Evolutionary conservation across 306 rosid species (phyloP).

Genomic region (Prunus mongolica): DNA sequence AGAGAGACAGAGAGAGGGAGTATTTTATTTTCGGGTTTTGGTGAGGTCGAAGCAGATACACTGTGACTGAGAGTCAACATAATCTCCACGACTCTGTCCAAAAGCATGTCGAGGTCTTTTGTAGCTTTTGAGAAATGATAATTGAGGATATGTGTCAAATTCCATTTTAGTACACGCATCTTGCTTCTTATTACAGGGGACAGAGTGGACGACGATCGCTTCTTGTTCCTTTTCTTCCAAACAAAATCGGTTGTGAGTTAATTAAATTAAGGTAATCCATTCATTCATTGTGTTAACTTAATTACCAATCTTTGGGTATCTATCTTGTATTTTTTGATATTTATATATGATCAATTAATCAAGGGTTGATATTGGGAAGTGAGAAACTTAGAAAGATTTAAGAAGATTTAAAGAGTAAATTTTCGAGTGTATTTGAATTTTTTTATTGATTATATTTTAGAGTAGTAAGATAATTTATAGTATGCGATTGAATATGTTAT

Average conservation of each 20-base stretch:
- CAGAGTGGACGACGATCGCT: neutral
- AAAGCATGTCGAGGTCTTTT: conserved; percentile 61
- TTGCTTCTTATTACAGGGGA: conserved; percentile 27
- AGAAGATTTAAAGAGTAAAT: too few species aligned
- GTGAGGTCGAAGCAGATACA: conserved; percentile 48
- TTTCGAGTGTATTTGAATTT: too few species aligned
- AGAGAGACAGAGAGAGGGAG: neutral
- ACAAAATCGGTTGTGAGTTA: neutral
- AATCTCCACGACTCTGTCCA: conserved; percentile 36
- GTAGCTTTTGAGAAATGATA: conserved; percentile 44
- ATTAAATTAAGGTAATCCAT: neutral
- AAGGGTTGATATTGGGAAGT: neutral
- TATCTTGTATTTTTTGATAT: too few species aligned
- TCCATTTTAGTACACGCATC: conserved; percentile 30
- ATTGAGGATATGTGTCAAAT: neutral
- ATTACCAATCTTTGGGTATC: neutral
- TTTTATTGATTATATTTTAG: too few species aligned
- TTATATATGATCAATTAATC: neutral
- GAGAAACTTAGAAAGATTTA: too few species aligned
- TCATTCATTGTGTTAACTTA: neutral
- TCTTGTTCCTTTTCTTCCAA: neutral
- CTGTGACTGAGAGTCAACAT: conserved; percentile 47
- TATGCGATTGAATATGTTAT: too few species aligned
- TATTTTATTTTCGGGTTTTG: conserved; percentile 5
- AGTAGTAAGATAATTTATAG: too few species aligned